Base-by-base conservation (phyloP, 192 early-diverging fungal species). In the Dimargaris cristalligena region DNA sequence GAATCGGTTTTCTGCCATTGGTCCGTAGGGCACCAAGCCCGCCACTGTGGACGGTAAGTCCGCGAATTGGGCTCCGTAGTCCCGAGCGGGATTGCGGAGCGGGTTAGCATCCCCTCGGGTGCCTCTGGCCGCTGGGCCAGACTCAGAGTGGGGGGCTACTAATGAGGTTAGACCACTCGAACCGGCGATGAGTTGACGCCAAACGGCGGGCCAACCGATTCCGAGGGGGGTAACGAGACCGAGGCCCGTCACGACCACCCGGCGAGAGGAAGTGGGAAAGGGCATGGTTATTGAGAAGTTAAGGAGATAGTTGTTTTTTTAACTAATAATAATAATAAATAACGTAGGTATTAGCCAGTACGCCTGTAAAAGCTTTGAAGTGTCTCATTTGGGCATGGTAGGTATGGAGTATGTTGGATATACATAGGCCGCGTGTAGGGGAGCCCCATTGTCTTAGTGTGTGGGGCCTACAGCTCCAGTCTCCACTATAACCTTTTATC, bases 161-260 rank as follows among this genome's bases (percentile, higher is more conserved):
- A 91, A 67, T 18, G 86, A 88, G 29, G 78, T 73, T 49, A 97
- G 79, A 18, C 92, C 94, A 63, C 82, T 88, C 26, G 78, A 60
- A 1, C 78, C 80, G 9, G 78, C 77, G 33, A 94, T 55, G 28
- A 97, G 73, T 57, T 69, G 76, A 20, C 66, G 63, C 92, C 92
- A 97, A 0, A 78, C 73, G 25, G 71, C 65, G 47, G 70, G 65
- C 18, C 86, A 80, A 54, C 89, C 88, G 1, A 80, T 79, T 47
- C 85, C 91, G 18, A 97, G 75, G 1, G 94, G 94, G 22, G 91
- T 91, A 32, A 97, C 86, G 20, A 92, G 71, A 6, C 94, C 94
- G 4, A 97, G 75, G 4, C 94, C 94, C 22, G 94, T 97, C 14
- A 97, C 91, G 3, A 92, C 94, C 1, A 97, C 94, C n/a, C 90